Conservation (phyloP, 768 basidiomycete species). For the Imleria badia region DNA sequence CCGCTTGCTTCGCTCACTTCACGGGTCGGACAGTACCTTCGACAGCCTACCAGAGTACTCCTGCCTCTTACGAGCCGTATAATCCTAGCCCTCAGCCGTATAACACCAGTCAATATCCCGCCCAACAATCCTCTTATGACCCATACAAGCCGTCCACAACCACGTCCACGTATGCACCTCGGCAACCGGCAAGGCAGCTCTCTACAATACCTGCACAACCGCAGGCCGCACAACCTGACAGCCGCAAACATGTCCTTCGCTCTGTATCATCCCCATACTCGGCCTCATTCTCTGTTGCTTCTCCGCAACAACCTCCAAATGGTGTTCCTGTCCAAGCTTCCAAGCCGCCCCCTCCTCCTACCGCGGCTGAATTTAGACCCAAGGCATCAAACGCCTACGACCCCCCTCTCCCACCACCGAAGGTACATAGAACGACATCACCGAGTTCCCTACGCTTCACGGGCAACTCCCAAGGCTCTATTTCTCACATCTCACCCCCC, state of each 20-base stretch:
- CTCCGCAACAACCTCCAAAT: conserved; percentile 19
- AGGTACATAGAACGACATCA: conserved; percentile 30
- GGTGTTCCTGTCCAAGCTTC: conserved; percentile 30
- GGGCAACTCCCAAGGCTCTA: conserved; percentile 13
- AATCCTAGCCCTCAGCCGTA: conserved; percentile 19
- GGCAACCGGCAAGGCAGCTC: conserved; percentile 11
- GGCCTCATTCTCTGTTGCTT: conserved; percentile 11
- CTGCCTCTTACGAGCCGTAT: conserved; percentile 28
- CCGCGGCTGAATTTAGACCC: conserved; percentile 54
- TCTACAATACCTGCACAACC: conserved; percentile 17
- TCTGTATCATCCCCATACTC: conserved; percentile 29
- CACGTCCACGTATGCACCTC: conserved; percentile 13
- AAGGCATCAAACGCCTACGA: conserved; percentile 74
- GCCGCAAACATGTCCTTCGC: conserved; percentile 23
- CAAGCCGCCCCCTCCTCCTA: conserved; percentile 34
- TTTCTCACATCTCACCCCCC: conserved; percentile 8
- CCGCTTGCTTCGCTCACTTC: conserved; percentile 3
- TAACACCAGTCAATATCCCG: conserved; percentile 11
- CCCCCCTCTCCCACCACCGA: conserved; percentile 63
- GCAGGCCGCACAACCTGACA: conserved; percentile 34
- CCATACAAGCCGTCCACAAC: conserved; percentile 36
- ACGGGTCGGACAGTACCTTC: conserved; percentile 11
- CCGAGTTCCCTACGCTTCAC: conserved; percentile 25
- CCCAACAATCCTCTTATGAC: conserved; percentile 28
- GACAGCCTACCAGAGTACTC: conserved; percentile 8